A percentile compares a stretch with the other conserved stretches of the same genome.
Evolutionary conservation across 177 flowering plant genomes (phyloP).

Genomic region (Tripterygium wilfordii): DNA sequence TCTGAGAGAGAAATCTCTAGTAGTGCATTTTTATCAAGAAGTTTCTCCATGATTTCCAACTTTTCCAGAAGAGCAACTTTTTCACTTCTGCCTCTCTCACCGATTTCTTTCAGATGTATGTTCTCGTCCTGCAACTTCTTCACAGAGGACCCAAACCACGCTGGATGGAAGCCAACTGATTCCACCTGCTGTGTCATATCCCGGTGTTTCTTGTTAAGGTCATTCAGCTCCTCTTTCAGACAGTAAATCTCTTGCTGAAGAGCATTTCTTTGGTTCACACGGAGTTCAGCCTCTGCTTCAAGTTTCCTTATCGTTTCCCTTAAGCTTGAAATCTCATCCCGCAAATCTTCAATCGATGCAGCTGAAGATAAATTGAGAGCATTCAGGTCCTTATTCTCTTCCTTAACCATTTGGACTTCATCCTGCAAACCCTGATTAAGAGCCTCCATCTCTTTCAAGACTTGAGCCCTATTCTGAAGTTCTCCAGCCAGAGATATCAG

Average conservation of each 20-base stretch:
- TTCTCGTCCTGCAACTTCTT: constrained; percentile 47
- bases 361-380: constrained; percentile 48
- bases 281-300: constrained; percentile 53
- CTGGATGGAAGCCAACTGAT: constrained; percentile 32
- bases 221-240: constrained; percentile 46
- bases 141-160: constrained; percentile 37
- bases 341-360: constrained; percentile 41
- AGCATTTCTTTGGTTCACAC: constrained; percentile 57
- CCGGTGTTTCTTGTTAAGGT: constrained; percentile 30
- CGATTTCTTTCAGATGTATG: constrained; percentile 25
- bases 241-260: constrained; percentile 63
- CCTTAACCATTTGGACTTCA: constrained; percentile 40
- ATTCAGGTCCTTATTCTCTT: constrained; percentile 45
- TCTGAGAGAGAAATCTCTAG: constrained; percentile 49
- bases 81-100: constrained; percentile 29
- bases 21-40: constrained; percentile 46
- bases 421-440: constrained; percentile 37
- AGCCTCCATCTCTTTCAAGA: constrained; percentile 31
- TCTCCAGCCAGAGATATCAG: constrained; percentile 43
- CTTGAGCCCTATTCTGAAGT: constrained; percentile 34
- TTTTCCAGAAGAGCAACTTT: constrained; percentile 41
- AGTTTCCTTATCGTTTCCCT: constrained; percentile 42
- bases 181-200: constrained; percentile 34
- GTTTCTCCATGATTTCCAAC: constrained; percentile 40
- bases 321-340: constrained; percentile 41